Evolutionary conservation across 345 rosid genomes (phyloP).

Genomic region (Xanthoceras sorbifolium): DNA sequence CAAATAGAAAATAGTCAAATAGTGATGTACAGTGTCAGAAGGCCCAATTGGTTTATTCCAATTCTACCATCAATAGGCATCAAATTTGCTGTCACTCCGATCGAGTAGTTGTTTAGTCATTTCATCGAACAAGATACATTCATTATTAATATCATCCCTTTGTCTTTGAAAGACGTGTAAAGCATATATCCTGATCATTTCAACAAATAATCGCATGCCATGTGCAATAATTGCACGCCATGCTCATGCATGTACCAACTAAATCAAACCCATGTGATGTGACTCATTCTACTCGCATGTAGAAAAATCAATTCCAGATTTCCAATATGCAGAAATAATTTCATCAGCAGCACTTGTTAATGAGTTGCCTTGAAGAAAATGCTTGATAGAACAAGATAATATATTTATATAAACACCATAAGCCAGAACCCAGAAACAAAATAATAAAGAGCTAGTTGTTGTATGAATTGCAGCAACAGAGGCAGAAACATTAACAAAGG

Average conservation of each 20-base stretch:
- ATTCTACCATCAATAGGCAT: not conserved
- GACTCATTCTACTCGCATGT: too few species aligned
- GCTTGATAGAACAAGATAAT: too few species aligned
- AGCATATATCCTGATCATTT: not conserved
- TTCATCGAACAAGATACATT: not conserved
- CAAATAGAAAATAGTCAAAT: not conserved
- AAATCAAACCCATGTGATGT: not conserved
- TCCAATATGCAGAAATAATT: not conserved
- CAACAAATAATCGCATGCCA: not conserved
- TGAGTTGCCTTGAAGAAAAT: too few species aligned
- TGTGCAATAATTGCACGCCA: slow-evolving; percentile 10
- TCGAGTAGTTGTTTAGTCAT: slow-evolving; percentile 9
- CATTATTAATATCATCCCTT: not conserved
- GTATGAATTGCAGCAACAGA: not conserved
- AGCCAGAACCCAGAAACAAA: too few species aligned
- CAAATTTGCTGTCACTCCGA: too few species aligned
- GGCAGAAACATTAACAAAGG: not conserved
- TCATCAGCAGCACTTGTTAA: too few species aligned
- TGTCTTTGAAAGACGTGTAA: not conserved
- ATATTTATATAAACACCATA: too few species aligned
- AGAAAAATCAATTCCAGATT: not conserved
- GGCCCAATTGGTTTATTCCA: not conserved
- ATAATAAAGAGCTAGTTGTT: not conserved
- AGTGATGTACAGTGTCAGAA: not conserved
- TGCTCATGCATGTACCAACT: not conserved